Evolutionary conservation across 108 stramenopile species (phyloP), one percentile per base, ranked within the genome.

Genomic region (Fistulifera pelliculosa): DNA sequence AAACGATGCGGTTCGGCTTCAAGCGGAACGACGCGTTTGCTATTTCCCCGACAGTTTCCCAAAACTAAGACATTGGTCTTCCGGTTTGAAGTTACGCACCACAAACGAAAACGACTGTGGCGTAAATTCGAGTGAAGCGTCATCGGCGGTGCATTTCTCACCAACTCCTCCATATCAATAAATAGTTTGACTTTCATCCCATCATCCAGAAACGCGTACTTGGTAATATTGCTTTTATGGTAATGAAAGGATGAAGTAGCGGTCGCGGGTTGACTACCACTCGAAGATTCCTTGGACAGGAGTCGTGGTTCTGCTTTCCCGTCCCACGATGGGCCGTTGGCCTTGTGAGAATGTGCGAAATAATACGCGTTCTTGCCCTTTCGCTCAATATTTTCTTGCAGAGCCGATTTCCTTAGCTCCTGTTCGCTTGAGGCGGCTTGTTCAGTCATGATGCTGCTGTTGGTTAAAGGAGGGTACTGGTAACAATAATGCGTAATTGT

Each of bases 301-400:
- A 81, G 49, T n/a, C 71, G 70, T 2, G 87, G 87, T 58, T 83
- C 77, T 47, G 71, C 59, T 53, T 86, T 85, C 2, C 88, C 88
- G 69, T 90, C 88, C 88, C 87, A 89, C 43, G 69, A 58, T 35
- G 79, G 83, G 5, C 79, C 79, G 8, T 55, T 68, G 28, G 79
- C 69, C 18, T 69, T 85, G 66, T 85, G 69, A 0, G 70, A 70
- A 52, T 90, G 88, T 1, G 88, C 88, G 56, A 80, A 90, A 54
- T 90, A 90, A 54, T 90, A 90, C 21, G 88, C 83, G 53, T 90
- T 79, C 52, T 76, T 77, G 16, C 88, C 88, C 50, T 81, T 90
- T 44, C 62, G 50, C 26, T 62, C 59, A 59, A 86, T 86, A 58
- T 90, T 86, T 38, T 90, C 84, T 52, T 69, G 65, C 40, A 85